Base-by-base conservation (phyloP, 2,329 filamentous ascomycete genomes). In the Aspergillus sp. region DNA sequence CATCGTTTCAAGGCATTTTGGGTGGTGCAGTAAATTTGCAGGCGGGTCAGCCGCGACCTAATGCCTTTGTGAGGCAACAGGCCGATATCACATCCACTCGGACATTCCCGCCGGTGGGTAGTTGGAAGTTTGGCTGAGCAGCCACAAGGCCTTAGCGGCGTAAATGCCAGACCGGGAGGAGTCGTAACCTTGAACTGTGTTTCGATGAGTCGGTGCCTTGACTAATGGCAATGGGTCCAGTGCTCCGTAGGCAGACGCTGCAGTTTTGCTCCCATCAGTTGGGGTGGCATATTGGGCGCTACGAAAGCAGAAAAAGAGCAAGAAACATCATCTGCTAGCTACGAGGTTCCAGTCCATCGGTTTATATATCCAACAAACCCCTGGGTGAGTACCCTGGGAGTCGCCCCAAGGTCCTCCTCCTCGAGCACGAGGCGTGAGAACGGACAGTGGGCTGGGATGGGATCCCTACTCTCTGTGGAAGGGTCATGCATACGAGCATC, bases 351-450 rank as follows among this genome's bases (percentile, higher is more conserved):
- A n/a, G 44, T 40, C 14, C 12, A 14, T 6, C 19, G n/a, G 33
- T 15, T 57, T 57, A 57, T 57, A 57, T 57, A 27, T 51, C 9
- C 19, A 40, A 6, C 21, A 11, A 33, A 1, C 41, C 48, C 23
- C 41, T 48, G 27, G 17, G 21, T 57, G 55, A 48, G 55, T 52
- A 57, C 55, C 55, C 55, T 52, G 55, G 49, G 49, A 43, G 37
- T 43, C 35, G 17, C 27, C 44, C 37, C 46, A 48, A 48, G 46
- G 46, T 48, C 46, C 46, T 46, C n/a, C 25, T n/a, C 6, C 15
- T 39, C 35, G 14, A 8, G 14, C 44, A 33, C 49, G 6, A 23
- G 23, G 15, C 11, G 4, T 17, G 39, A 19, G 39, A 6, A 33
- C 25, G n/a, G 6, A n/a, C 27, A 19, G n/a, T 14, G 25, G 12